Evolutionary conservation across 2,329 filamentous ascomycete genomes (phyloP), one percentile per base, ranked within the genome.

Genomic region (Fusarium dlaminii): DNA sequence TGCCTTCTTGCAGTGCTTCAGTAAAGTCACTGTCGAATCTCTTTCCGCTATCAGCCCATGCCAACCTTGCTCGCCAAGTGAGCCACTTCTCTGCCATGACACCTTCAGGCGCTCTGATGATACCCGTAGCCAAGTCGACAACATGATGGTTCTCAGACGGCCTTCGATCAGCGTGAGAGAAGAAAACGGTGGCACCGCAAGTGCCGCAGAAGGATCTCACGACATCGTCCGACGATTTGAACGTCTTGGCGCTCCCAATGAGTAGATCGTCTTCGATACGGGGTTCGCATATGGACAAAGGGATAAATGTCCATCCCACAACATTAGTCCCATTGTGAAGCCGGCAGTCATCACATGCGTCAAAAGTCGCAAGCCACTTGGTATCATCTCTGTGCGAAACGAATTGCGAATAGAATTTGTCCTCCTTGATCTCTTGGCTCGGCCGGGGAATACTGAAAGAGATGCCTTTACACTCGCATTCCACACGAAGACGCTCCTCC

Each of bases 401-500:
- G 43, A 78, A 84, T 13, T 72, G 59, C 14, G 76, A 75, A 63
- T 83, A 64, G 51, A 78, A 79, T 9, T 77, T 74, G 54, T 83
- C 78, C 3, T 76, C 68, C 32, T 79, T 71, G 7, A 80, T 77
- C 22, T 77, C 77, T 10, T 79, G 59, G 8, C 76, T 79, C 3
- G 86, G 86, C 7, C 85, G 81, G 15, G 79, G 73, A 36, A 88
- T 79, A 10, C 83, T 84, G 74, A 88, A 87, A 8, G 83, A 84
- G 1, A 88, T 83, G 15, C 86, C 86, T 45, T 83, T 84, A 64
- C 86, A 88, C 63, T 83, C 80, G 70, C 86, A 88, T 68, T 86
- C 69, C 0, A 81, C 86, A 1, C 82, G 81, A 17, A 88, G 80
- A 24, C 82, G 75, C 42, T 86, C 82, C 46, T 81, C 74, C 15